phyloP scores from a whole-genome alignment of 768 basidiomycete genomes.

The Strobilomyces echinocephalus region DNA sequence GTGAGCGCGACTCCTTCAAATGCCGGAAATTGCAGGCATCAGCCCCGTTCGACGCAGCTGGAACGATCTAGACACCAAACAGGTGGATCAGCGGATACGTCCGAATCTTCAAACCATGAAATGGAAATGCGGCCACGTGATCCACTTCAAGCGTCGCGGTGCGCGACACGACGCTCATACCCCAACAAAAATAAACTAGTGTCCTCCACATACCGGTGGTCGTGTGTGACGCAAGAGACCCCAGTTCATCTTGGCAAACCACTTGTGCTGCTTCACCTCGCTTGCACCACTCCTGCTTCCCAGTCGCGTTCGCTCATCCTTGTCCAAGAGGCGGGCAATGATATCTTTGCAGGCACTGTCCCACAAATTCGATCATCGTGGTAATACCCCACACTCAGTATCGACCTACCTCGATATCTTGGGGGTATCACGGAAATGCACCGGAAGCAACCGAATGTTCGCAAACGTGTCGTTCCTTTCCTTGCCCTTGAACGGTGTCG shows the following conservation, averaged over 20 bases:
- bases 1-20: slow-evolving; percentile 83
- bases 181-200: not conserved
- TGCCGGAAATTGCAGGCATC: slow-evolving; percentile 90
- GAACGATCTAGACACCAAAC: slow-evolving; percentile 62
- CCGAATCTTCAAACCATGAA: slow-evolving; percentile 14
- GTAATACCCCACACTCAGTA: not conserved
- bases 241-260: slow-evolving; percentile 97
- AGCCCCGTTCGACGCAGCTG: slow-evolving; percentile 63
- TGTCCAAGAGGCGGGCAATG: slow-evolving; percentile 82
- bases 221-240: slow-evolving; percentile 87
- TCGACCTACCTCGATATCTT: slow-evolving; percentile 66
- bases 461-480: slow-evolving; percentile 94
- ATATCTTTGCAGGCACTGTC: slow-evolving; percentile 83
- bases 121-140: slow-evolving; percentile 13
- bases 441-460: slow-evolving; percentile 86
- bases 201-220: slow-evolving; percentile 72
- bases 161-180: not conserved
- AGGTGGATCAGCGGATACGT: slow-evolving; percentile 22
- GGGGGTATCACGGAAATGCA: slow-evolving; percentile 81
- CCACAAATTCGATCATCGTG: slow-evolving; percentile 6
- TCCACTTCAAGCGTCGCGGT: not conserved
- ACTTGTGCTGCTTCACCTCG: slow-evolving; percentile 98
- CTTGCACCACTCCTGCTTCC: slow-evolving; percentile 94
- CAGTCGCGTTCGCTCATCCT: slow-evolving; percentile 81
- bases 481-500: slow-evolving; percentile 96